Base-by-base conservation (phyloP, 371 early-diverging fungal species). In the Actinomortierella wolfii region DNA sequence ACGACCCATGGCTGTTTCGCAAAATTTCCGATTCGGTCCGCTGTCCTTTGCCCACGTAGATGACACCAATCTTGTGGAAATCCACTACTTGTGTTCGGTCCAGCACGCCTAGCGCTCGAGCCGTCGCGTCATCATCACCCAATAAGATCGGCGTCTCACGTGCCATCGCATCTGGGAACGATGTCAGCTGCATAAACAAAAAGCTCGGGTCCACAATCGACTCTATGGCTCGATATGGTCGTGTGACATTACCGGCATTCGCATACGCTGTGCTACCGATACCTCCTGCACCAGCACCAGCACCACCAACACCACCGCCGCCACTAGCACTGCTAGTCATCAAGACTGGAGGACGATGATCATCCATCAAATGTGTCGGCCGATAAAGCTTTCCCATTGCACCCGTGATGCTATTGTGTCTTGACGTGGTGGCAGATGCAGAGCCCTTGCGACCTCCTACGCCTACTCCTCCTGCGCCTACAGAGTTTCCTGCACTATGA, bases 21-120 rank as follows among this genome's bases (percentile, higher is more conserved):
- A 98, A 69, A 25, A 98, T 98, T 55, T 92, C 93, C 6, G 76
- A 69, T 76, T 97, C 97, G 14, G 83, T 85, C 0, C 75, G 83
- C 75, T 98, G 97, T 0, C 87, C 88, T 7, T 86, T 89, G 4
- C 91, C 95, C 3, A 95, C 93, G 67, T 96, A 98, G 0, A 94
- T 78, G 1, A 98, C 91, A 9, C 97, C 97, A 56, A 97, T 89
- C 79, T 98, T 98, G 81, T 97, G 95, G 56, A 95, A 87, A 69
- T 98, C 97, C 6, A 95, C 89, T 0, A 93, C 91, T 3, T 96
- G 93, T 4, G 89, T 96, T 49, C 86, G 87, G 76, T 97, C 97
- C 64, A 98, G 78, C 5, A 91, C 89, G 14, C 84, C 85, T 23
- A 98, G 58, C 7, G 92, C 86, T 24, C 98, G 85, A 21, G 74